A percentile compares a stretch with the other conserved stretches of the same genome.
Evolutionary conservation across 2,329 filamentous ascomycete species (phyloP).

Genomic region (Fusarium compactum): DNA sequence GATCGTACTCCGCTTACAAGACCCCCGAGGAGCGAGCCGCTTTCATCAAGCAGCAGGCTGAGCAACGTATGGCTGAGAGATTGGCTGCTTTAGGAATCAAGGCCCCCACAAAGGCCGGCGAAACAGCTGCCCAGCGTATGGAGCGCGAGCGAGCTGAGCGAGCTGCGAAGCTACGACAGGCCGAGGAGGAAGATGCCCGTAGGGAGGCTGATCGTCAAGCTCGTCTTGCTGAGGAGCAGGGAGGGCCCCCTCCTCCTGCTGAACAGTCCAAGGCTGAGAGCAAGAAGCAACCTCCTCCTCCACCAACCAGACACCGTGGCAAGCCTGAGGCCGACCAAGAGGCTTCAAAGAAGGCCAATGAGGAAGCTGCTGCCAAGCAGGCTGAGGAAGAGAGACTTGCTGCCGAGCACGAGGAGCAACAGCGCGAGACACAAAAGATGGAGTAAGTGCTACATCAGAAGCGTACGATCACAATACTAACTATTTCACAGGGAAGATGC

Average conservation of each 20-base stretch:
- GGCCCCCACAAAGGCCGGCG: conserved; percentile 80
- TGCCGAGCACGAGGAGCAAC: conserved; percentile 81
- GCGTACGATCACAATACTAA: conserved; percentile 42
- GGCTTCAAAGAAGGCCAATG: conserved; percentile 68
- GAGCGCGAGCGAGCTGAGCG: conserved; percentile 91
- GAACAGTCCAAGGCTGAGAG: conserved; percentile 59
- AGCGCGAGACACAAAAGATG: conserved; percentile 77
- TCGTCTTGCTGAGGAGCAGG: conserved; percentile 82
- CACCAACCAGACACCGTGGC: conserved; percentile 78
- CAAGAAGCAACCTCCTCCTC: conserved; percentile 81
- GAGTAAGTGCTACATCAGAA: conserved; percentile 74
- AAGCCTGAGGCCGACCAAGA: conserved; percentile 71
- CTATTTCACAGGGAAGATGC: conserved; percentile 73
- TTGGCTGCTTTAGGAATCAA: conserved; percentile 94
- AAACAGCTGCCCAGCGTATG: conserved; percentile 83
- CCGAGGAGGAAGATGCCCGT: conserved; percentile 92
- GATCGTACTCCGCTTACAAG: conserved; percentile 84
- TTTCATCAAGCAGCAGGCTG: conserved; percentile 96
- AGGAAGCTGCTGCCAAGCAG: conserved; percentile 66
- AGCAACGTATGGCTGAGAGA: conserved; percentile 96
- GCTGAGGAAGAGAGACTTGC: conserved; percentile 75
- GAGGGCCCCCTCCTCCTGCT: conserved; percentile 68
- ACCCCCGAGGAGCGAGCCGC: conserved; percentile 94
- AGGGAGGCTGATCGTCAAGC: conserved; percentile 89
- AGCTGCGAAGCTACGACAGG: conserved; percentile 86